Evolutionary conservation across 495 filamentous ascomycete species (phyloP).

Genomic region (Lophiotrema nucula): DNA sequence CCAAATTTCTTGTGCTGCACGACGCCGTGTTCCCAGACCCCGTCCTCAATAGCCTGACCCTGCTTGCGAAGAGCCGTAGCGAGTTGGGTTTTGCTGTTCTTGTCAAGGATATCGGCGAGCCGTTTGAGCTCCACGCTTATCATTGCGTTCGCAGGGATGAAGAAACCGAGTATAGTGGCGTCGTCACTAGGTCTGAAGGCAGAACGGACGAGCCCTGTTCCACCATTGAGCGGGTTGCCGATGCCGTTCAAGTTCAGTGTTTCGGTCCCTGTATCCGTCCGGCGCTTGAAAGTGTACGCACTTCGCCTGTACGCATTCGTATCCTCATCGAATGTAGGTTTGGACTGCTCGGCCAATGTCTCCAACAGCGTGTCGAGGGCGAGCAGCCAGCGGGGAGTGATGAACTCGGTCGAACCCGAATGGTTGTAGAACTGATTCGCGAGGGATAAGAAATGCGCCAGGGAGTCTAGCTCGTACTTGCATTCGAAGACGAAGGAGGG

Average conservation of each 20-base stretch:
- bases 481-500: conserved; percentile 88
- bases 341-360: conserved; percentile 74
- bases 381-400: conserved; percentile 74
- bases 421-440: conserved; percentile 81
- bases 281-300: conserved; percentile 81
- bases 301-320: conserved; percentile 64
- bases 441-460: conserved; percentile 86
- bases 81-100: conserved; percentile 53
- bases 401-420: conserved; percentile 72
- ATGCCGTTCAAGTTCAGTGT: conserved; percentile 78
- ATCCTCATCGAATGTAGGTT: conserved; percentile 71
- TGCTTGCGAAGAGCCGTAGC: conserved; percentile 56
- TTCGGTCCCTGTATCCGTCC: conserved; percentile 81
- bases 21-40: conserved; percentile 86
- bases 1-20: conserved; percentile 81
- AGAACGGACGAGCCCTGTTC: conserved; percentile 82
- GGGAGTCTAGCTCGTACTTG: conserved; percentile 97
- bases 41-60: conserved; percentile 66
- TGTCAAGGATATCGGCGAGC: conserved; percentile 64
- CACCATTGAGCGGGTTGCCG: conserved; percentile 85
- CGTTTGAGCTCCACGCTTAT: conserved; percentile 88
- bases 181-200: conserved; percentile 98
- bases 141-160: conserved; percentile 95
- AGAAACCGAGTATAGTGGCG: conserved; percentile 92
- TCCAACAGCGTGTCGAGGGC: conserved; percentile 72